Conservation (phyloP, 2,329 filamentous ascomycete species). For the Tolypocladium guangdongense region DNA sequence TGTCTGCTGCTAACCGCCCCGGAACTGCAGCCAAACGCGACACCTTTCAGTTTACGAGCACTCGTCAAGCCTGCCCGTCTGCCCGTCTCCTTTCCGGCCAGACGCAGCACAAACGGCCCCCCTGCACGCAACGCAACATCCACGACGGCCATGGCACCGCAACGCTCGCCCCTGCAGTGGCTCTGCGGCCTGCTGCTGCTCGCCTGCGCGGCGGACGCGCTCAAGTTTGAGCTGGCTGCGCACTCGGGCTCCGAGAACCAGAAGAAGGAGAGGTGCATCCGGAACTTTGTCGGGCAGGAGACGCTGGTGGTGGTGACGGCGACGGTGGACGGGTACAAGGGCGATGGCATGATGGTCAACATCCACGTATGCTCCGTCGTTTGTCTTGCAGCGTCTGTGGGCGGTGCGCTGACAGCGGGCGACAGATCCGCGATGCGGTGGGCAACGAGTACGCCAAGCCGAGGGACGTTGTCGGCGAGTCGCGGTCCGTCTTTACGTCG, state of each 20-base stretch:
- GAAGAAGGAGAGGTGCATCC: conserved; percentile 78
- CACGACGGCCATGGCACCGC: conserved; percentile 32
- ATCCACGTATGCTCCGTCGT: conserved; percentile 62
- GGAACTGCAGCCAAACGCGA: conserved; percentile 4
- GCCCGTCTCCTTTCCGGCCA: conserved; percentile 6
- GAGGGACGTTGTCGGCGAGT: conserved; percentile 84
- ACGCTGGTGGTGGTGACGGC: conserved; percentile 93
- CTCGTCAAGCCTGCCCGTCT: background rate
- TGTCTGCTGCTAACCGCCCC: background rate
- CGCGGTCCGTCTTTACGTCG: conserved; percentile 87
- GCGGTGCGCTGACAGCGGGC: background rate
- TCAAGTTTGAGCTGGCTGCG: conserved; percentile 89
- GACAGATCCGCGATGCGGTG: conserved; percentile 83
- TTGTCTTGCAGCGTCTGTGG: background rate
- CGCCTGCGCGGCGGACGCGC: conserved; percentile 47
- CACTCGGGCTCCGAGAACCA: conserved; percentile 36
- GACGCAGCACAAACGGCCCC: background rate
- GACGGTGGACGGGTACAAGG: conserved; percentile 71
- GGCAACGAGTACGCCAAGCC: conserved; percentile 93
- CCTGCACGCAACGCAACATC: background rate
- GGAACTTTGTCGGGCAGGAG: conserved; percentile 88
- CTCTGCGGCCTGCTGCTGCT: conserved; percentile 48
- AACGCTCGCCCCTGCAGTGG: conserved; percentile 43
- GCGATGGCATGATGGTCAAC: conserved; percentile 87
- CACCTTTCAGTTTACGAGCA: conserved; percentile 8